Base-by-base conservation (phyloP, 78 protist genomes). In the Cyanophora paradoxa region DNA sequence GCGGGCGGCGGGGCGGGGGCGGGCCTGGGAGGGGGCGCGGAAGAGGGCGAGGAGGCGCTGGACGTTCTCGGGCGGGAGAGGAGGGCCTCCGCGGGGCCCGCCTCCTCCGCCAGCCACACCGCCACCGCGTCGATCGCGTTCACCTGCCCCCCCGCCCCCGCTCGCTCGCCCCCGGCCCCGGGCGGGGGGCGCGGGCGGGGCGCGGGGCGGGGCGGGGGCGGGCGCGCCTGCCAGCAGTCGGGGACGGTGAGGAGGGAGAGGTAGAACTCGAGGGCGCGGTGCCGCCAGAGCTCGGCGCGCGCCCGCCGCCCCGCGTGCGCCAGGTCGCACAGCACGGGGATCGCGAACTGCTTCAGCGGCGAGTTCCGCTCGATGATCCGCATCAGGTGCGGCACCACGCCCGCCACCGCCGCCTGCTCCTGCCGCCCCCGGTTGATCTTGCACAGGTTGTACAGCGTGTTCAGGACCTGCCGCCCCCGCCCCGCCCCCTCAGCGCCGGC, bases 381-480 rank as follows among this genome's bases (percentile, higher is more conserved):
- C 81, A 67, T 66, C 36, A 87, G 80, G 26, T 54, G 87, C 33
- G 92, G 91, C 41, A 92, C 54, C 19, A 76, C 63, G 39, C 94
- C 96, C 28, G 66, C 72, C 65, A 37, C 46, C 5, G 91, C 94
- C 0, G 94, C 96, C 76, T 66, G 69, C 77, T 90, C 92, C 79
- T 92, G 96, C 44, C 94, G 80, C 36, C 59, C 75, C 42, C 79
- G 46, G 59, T 87, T 83, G 71, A 92, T 36, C 70, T 86, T 77
- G 85, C 95, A 92, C 20, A 92, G 50, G 42, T 85, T 81, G 75
- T 76, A 89, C 73, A 92, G 83, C n/a, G 92, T 73, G 50, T 64
- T 73, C 58, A 92, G 72, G 39, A 82, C 85, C 42, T 90, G 91
- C 34, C 42, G 39, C 50, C 68, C n/a, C n/a, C n/a, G n/a, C n/a